Percentiles rank a stretch among this genome's conserved stretches.
phyloP scores from a whole-genome alignment of 208 protist species.

The Leishmania martiniquensis region DNA sequence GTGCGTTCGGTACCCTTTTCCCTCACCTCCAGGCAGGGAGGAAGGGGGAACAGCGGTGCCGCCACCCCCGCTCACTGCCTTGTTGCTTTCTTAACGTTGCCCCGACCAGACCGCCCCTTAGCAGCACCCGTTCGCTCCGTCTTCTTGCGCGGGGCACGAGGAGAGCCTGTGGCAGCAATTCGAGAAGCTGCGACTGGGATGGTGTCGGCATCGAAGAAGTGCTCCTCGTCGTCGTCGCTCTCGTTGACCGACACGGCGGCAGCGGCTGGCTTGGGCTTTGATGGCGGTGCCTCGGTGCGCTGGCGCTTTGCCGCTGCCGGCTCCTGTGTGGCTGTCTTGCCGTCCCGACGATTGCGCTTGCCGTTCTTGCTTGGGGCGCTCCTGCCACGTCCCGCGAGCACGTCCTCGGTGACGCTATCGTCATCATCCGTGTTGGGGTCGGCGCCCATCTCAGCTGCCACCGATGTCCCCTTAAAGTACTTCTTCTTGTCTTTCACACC shows the following conservation, averaged over 20 bases:
- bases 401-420: conserved; percentile 25
- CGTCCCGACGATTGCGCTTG: conserved; percentile 20
- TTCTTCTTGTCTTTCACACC: conserved; percentile 74
- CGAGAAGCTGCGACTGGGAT: conserved; percentile 8
- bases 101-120: conserved; percentile 7
- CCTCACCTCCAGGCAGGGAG: neutral
- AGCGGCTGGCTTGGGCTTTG: conserved; percentile 11
- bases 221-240: conserved; percentile 65
- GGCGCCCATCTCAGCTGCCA: conserved; percentile 50
- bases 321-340: conserved; percentile 7
- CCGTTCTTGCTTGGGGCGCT: conserved; percentile 16
- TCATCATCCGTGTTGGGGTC: conserved; percentile 22
- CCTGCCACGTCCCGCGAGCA: conserved; percentile 3
- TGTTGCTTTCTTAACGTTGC: conserved; percentile 30
- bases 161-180: conserved; percentile 6
- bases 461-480: conserved; percentile 86
- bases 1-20: neutral
- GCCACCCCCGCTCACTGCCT: conserved; percentile 15
- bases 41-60: neutral
- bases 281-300: conserved; percentile 3
- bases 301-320: conserved; percentile 16
- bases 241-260: conserved; percentile 5
- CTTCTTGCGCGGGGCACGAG: conserved; percentile 1
- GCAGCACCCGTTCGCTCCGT: neutral
- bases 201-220: conserved; percentile 68